Evolutionary conservation across 2,329 filamentous ascomycete genomes (phyloP).

Genomic region (Lojkania enalia): DNA sequence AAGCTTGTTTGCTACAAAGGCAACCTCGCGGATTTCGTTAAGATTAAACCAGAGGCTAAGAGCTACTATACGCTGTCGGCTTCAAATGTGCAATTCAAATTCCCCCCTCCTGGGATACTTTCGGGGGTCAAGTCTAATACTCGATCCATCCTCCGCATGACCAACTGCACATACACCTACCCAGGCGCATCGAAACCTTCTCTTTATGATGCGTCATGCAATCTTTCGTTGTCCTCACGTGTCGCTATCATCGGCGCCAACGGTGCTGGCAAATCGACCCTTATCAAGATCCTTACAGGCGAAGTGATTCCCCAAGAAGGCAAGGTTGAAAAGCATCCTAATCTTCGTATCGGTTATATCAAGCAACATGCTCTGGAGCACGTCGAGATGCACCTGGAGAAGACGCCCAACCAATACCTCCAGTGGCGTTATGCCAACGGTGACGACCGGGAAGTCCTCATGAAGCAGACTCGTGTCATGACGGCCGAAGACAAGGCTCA

Average conservation of each 20-base stretch:
- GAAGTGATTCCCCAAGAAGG: slow-evolving; percentile 82
- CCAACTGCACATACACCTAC: slow-evolving; percentile 88
- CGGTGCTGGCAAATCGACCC: slow-evolving; percentile 95
- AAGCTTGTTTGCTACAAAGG: slow-evolving; percentile 87
- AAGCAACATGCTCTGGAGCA: slow-evolving; percentile 99
- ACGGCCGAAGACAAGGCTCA: slow-evolving; percentile 84
- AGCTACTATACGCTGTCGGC: slow-evolving; percentile 96
- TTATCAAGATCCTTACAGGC: slow-evolving; percentile 96
- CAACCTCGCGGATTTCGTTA: slow-evolving; percentile 82
- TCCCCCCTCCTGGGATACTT: slow-evolving; percentile 91
- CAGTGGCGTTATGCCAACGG: slow-evolving; percentile 98
- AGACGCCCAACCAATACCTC: slow-evolving; percentile 98
- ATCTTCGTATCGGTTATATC: slow-evolving; percentile 98
- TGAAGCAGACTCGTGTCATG: slow-evolving; percentile 94
- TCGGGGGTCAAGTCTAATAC: slow-evolving; percentile 95
- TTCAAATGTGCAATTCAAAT: slow-evolving; percentile 92
- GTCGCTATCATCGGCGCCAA: slow-evolving; percentile 97
- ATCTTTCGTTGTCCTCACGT: slow-evolving; percentile 84
- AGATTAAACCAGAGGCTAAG: slow-evolving; percentile 89
- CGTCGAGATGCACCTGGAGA: slow-evolving; percentile 99
- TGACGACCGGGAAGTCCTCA: slow-evolving; percentile 92
- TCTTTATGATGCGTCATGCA: slow-evolving; percentile 83
- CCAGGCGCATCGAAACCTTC: slow-evolving; percentile 87
- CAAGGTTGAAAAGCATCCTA: slow-evolving; percentile 96
- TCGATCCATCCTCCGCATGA: slow-evolving; percentile 93